Percentiles rank a stretch among this genome's conserved stretches.
Evolutionary conservation across 139 green algal genomes (phyloP).

Genomic region (Picochlorum sp.): DNA sequence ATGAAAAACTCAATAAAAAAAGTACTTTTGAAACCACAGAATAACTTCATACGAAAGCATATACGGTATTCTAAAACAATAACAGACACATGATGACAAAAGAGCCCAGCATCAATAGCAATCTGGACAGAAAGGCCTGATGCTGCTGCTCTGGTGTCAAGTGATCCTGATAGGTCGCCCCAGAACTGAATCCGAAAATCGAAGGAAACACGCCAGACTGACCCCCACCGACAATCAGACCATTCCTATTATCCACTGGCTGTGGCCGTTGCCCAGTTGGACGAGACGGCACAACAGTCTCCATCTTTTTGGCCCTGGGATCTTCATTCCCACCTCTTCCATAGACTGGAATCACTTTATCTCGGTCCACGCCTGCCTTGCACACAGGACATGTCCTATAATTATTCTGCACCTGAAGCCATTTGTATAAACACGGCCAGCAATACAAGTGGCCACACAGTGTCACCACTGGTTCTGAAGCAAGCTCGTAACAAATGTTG

Average conservation of each 20-base stretch:
- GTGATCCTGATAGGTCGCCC: constrained; percentile 39
- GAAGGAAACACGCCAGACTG: constrained; percentile 2
- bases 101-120: constrained; percentile 88
- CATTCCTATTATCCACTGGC: constrained; percentile 21
- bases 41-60: too few relatives aligned
- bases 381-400: constrained; percentile 77
- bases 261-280: constrained; percentile 44
- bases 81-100: constrained; percentile 81
- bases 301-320: constrained; percentile 31
- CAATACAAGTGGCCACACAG: constrained; percentile 94
- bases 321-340: constrained; percentile 57
- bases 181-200: too few relatives aligned
- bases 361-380: constrained; percentile 78
- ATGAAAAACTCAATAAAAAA: too few relatives aligned
- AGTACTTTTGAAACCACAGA: too few relatives aligned
- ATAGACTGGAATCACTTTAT: constrained; percentile 84
- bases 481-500: constrained; percentile 93
- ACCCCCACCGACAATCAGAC: constrained; percentile 11
- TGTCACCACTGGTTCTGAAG: constrained; percentile 86
- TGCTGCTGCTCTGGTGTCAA: constrained; percentile 88
- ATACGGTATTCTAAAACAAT: constrained; percentile 5
- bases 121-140: constrained; percentile 58
- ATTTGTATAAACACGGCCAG: constrained; percentile 89
- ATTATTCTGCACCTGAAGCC: constrained; percentile 68
- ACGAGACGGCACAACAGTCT: constrained; percentile 25